phyloP scores from a whole-genome alignment of 345 rosid species.

The Aurinia saxatilis region DNA sequence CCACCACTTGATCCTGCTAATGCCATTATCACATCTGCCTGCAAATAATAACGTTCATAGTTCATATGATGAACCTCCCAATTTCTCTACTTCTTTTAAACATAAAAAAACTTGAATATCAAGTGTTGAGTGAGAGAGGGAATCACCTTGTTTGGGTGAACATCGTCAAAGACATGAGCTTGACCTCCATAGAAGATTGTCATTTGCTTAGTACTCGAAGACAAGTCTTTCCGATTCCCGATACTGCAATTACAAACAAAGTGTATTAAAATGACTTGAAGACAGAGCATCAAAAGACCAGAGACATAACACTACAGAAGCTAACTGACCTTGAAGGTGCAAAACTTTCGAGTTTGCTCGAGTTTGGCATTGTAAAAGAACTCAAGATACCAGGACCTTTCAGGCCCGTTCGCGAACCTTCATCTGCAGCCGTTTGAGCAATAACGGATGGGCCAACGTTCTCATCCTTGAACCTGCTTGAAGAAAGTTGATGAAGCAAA shows the following conservation, averaged over 20 bases:
- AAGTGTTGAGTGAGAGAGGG: neutral
- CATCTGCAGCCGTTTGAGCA: conserved; percentile 87
- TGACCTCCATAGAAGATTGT: conserved; percentile 97
- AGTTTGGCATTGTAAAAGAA: conserved; percentile 40
- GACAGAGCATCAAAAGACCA: conserved; percentile 20
- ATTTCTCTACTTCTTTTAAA: neutral
- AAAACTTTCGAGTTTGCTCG: conserved; percentile 22
- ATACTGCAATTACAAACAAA: conserved; percentile 9
- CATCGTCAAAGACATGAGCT: conserved; percentile 99
- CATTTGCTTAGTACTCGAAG: conserved; percentile 67
- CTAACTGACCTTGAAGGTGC: conserved; percentile 49
- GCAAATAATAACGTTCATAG: conserved; percentile 7
- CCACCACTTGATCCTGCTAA: conserved; percentile 94
- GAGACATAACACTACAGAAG: conserved; percentile 3
- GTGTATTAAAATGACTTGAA: neutral
- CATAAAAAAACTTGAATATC: neutral
- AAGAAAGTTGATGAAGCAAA: conserved; percentile 48
- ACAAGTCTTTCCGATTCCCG: conserved; percentile 47
- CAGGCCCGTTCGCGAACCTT: conserved; percentile 97
- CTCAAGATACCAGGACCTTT: conserved; percentile 63
- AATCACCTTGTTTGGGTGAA: conserved; percentile 84
- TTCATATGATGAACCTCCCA: neutral
- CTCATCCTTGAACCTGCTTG: conserved; percentile 63
- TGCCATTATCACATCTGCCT: conserved; percentile 97
- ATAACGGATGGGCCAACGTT: conserved; percentile 41